Base-by-base conservation (phyloP, 331 rosid genomes). In the Quercus tomentella region DNA sequence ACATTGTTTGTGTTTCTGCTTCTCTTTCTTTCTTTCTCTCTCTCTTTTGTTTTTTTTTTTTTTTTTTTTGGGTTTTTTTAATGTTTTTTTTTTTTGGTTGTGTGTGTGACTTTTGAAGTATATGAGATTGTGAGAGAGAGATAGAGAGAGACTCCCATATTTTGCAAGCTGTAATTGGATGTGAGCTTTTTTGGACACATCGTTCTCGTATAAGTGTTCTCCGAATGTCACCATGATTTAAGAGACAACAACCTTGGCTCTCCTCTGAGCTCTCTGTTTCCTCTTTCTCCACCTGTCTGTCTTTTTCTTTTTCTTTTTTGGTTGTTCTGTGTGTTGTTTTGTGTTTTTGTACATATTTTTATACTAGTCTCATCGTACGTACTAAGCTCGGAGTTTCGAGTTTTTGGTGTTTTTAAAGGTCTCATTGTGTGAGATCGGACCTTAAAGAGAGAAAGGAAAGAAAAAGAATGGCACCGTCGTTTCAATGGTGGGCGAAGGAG, bases 401-500 rank as follows among this genome's bases (percentile, higher is more conserved):
- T 2, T 41, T 8, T 8, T 2, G 45, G 45, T 41, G 14, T 8
- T 9, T 9, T 41, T 41, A 7, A 9, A 41, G 49, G 4, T 41
- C 49, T 41, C 49, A 41, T 41, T 14, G 55, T 3, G 26, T 26
- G 77, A 87, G 85, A 86, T 83, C 92, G 62, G 84, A 25, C 66
- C 31, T 12, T 11, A 15, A 49, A 12, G 17, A 12, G 5, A 49
- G 17, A 12, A 49, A 49, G 17, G 17, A 14, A 57, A 23, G 28
- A 26, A 26, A 26, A 26, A 26, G 49, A 86, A 92, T 92, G 97
- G 91, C 93, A 37, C 83, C 93, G 23, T 81, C 82, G 79, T 93
- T 91, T 75, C 76, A 85, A 73, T 90, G 97, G 96, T 91, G 96
- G 86, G 85, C 78, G 63, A 89, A 89, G 22, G 92, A 95, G 66